Evolutionary conservation across 2,329 filamentous ascomycete species (phyloP).

Genomic region (Pseudopithomyces chartarum): DNA sequence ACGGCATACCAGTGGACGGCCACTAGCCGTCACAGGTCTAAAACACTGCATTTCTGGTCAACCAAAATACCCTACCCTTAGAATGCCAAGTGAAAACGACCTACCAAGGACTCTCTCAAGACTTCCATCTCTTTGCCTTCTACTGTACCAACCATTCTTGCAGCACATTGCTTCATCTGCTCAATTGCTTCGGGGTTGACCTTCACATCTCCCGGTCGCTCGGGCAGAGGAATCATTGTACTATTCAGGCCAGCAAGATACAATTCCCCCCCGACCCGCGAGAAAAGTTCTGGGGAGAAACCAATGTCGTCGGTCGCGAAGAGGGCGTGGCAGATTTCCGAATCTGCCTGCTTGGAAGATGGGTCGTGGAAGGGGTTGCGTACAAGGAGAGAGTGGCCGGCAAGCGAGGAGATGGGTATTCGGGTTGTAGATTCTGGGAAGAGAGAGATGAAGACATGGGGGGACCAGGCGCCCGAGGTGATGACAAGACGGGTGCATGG

Average conservation of each 20-base stretch:
- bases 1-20: constrained; percentile 66
- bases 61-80: not conserved
- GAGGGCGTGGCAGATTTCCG: constrained; percentile 66
- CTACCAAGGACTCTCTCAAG: constrained; percentile 63
- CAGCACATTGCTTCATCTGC: constrained; percentile 56
- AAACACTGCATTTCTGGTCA: constrained; percentile 60
- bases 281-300: constrained; percentile 75
- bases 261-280: constrained; percentile 68
- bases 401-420: constrained; percentile 66
- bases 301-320: constrained; percentile 64
- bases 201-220: constrained; percentile 55
- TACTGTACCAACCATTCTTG: constrained; percentile 52
- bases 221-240: constrained; percentile 63
- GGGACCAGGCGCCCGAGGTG: constrained; percentile 73
- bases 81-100: constrained; percentile 7
- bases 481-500: constrained; percentile 70
- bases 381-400: constrained; percentile 74
- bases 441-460: constrained; percentile 65
- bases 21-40: constrained; percentile 69
- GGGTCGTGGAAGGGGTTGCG: constrained; percentile 61
- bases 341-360: constrained; percentile 47
- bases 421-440: constrained; percentile 62
- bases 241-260: constrained; percentile 77
- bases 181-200: constrained; percentile 56
- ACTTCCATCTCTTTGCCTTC: constrained; percentile 62